Evolutionary conservation across 2,329 filamentous ascomycete genomes (phyloP), one percentile per base, ranked within the genome.

Genomic region (Apiospora koreana): DNA sequence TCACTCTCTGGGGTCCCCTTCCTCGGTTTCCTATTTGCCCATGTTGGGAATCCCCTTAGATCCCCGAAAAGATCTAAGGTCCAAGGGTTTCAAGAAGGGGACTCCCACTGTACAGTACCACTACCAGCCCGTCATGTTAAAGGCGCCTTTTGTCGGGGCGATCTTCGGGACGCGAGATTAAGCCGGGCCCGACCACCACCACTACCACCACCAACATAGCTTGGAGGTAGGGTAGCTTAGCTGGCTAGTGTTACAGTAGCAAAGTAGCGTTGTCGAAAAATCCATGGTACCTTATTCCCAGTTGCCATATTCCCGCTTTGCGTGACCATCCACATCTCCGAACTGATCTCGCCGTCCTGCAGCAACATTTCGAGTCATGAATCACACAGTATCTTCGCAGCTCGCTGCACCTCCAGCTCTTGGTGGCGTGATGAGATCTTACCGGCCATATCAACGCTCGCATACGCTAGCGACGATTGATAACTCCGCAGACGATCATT

Each of bases 91-190:
- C 54, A 62, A 38, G 10, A 18, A 14, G 48, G 25, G 25, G 25
- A 18, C 48, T 10, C 25, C 12, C 12, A 16, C 42, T 16, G 12
- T 43, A 12, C 14, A 23, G 45, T 48, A 45, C 43, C 43, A 45
- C 45, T 25, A 25, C 48, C 14, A 28, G 48, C 25, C 48, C 14
- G 54, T 62, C 54, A 3, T 62, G 54, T n/a, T 23, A n/a, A 18
- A 38, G 31, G 54, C 54, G 50, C 50, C 50, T 35, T 58, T 58
- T n/a, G 50, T 35, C 50, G 54, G 54, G 54, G 6, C 31, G 54
- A 62, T 38, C 28, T 38, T 62, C 54, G 54, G 54, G 9, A 62
- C 54, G 54, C 54, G 54, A 62, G 54, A 62, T 38, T 62, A 62
- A 62, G 54, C 54, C 54, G 54, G 28, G 54, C 54, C 54, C 54